These are phyloP conservation scores for Bidens hawaiensis DNA, from an alignment of 140 eudicot genomes.

Conservation along the genomic window DNA sequence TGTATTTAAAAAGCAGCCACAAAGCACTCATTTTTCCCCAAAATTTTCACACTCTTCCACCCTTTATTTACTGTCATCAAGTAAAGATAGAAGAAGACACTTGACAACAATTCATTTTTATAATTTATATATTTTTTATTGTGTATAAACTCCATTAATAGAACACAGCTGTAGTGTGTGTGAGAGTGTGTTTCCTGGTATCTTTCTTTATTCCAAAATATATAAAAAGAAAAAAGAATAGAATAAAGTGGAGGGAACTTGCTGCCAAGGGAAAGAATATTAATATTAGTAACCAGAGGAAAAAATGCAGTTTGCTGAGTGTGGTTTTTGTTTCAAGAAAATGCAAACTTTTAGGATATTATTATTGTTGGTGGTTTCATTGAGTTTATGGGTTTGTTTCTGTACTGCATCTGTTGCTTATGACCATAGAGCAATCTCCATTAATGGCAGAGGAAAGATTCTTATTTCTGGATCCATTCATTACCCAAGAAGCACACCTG, in stretches of 20 bases:
- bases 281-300: constrained; percentile 4
- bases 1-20: constrained; percentile 21
- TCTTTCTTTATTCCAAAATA: constrained; percentile 28
- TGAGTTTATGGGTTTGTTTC: constrained; percentile 42
- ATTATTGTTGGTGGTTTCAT: constrained; percentile 19
- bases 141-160: constrained; percentile 17
- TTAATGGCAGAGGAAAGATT: constrained; percentile 80
- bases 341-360: constrained; percentile 15
- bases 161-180: constrained; percentile 37
- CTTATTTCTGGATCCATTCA: constrained; percentile 98
- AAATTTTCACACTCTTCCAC: constrained; percentile 21
- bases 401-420: constrained; percentile 60
- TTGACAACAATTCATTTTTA: constrained; percentile 5
- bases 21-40: constrained; percentile 27
- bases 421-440: constrained; percentile 65
- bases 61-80: constrained; percentile 11
- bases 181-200: constrained; percentile 27
- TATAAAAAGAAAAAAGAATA: background rate
- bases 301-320: constrained; percentile 19
- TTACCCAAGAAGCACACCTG: constrained; percentile 95
- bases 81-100: background rate
- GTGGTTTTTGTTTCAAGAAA: constrained; percentile 18
- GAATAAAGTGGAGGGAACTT: constrained; percentile 49
- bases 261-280: constrained; percentile 24
- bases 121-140: background rate